Evolutionary conservation across 805 yeast genomes (phyloP).

Genomic region (Wickerhamiella alocasiicola): DNA sequence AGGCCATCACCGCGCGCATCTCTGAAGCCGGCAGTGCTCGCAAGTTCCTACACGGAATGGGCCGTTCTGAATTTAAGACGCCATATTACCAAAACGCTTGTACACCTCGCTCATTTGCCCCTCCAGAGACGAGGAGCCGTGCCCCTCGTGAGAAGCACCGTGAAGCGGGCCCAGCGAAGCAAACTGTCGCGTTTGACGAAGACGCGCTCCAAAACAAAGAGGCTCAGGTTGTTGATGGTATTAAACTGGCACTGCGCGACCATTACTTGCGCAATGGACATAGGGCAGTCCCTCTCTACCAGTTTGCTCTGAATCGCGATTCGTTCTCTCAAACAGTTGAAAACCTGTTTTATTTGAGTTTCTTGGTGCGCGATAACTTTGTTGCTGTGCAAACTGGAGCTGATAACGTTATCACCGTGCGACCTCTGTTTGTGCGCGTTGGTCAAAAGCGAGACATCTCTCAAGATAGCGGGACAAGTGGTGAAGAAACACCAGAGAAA

Average conservation of each 20-base stretch:
- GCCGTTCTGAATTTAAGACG: no score
- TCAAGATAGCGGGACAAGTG: background rate
- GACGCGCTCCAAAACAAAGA: constrained; percentile 5
- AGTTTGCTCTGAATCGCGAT: constrained; percentile 55
- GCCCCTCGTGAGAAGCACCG: constrained; percentile 22
- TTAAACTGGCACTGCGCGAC: background rate
- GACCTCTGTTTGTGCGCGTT: background rate
- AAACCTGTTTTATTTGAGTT: constrained; percentile 71
- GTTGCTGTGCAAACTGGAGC: background rate
- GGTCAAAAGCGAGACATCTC: background rate
- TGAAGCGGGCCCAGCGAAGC: constrained; percentile 9
- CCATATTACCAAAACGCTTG: no score
- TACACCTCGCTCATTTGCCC: no score
- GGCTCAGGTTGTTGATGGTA: background rate
- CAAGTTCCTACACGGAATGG: no score
- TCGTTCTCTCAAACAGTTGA: constrained; percentile 74
- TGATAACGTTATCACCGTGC: background rate
- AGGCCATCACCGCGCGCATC: no score
- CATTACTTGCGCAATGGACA: background rate
- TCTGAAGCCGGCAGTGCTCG: no score
- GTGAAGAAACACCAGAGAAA: background rate
- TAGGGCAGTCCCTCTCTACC: constrained; percentile 42
- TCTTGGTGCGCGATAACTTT: constrained; percentile 57
- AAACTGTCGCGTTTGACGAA: constrained; percentile 8
- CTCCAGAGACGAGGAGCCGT: background rate